Conservation (phyloP, 169 alveolate genomes). For the Cryptosporidium ryanae region DNA sequence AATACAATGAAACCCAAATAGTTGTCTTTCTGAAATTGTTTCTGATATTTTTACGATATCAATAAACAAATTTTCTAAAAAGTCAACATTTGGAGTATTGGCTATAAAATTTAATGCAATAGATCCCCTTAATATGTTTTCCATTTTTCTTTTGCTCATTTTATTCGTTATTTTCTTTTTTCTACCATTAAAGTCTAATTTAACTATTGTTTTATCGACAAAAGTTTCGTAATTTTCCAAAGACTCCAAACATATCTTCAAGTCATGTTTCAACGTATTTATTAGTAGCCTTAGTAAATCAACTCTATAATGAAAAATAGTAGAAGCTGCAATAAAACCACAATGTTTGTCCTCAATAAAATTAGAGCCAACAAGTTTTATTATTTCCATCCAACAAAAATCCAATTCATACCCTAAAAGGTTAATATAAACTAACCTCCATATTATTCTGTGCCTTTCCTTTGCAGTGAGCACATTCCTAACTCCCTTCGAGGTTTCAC, state of each 20-base stretch:
- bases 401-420: constrained; percentile 42
- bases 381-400: constrained; percentile 57
- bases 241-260: constrained; percentile 19
- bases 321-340: constrained; percentile 64
- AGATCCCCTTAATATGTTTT: not conserved
- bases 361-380: constrained; percentile 42
- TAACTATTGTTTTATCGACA: not conserved
- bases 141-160: not conserved
- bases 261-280: constrained; percentile 67
- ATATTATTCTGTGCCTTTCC: constrained; percentile 43
- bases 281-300: constrained; percentile 59
- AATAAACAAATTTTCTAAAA: constrained; percentile 58
- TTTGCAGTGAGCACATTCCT: constrained; percentile 9
- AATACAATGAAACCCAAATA: constrained; percentile 4
- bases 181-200: not conserved
- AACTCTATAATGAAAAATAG: not conserved
- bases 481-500: constrained; percentile 6
- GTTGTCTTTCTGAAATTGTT: constrained; percentile 22
- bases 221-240: constrained; percentile 1
- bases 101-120: constrained; percentile 58
- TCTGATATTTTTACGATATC: constrained; percentile 49
- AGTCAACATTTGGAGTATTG: constrained; percentile 44
- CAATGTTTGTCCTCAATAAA: constrained; percentile 17
- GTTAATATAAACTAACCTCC: constrained; percentile 42
- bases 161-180: constrained; percentile 6